Evolutionary conservation across 306 rosid genomes (phyloP), one percentile per base, ranked within the genome.

Genomic region (Corylus avellana): DNA sequence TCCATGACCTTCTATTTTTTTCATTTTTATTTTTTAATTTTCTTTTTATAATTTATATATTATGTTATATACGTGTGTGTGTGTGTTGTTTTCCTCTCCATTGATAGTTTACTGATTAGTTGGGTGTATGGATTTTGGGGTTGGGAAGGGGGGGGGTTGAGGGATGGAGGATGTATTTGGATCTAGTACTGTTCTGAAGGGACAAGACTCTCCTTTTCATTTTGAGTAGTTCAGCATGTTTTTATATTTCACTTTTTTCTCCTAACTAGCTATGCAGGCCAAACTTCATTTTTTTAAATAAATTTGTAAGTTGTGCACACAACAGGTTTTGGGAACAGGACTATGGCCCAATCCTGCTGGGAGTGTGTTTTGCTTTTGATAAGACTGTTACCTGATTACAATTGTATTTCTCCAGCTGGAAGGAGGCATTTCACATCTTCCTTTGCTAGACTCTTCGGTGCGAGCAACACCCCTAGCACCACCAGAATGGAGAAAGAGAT

Each of bases 361-460:
- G 25, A 49, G 5, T 57, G 32, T 8, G 42, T 54, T 59, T 80
- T 32, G 22, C 75, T 67, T 59, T 75, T 32, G n/a, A 70, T 56
- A 76, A 66, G 53, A 55, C 54, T 79, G 76, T 78, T 70, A 53
- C 69, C 72, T 71, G 61, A 29, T 64, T 46, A 51, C 72, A 50
- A 78, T 77, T 72, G 48, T 14, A 49, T 85, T 84, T 74, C 73
- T 83, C 12, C 91, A 95, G 98, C 80, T 88, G 73, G 91, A 91
- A 89, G 96, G 91, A 75, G 94, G 90, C 76, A 81, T 81, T 66
- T 84, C 92, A 56, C 87, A 90, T 83, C 97, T 95, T 87, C 91
- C 98, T 69, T 84, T 95, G 87, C 96, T 86, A 57, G 93, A 92
- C 76, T 81, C 93, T 88, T 90, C 92, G 32, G 88, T 86, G 92